phyloP scores from a whole-genome alignment of 345 rosid species.

The Syzygium aromaticum region DNA sequence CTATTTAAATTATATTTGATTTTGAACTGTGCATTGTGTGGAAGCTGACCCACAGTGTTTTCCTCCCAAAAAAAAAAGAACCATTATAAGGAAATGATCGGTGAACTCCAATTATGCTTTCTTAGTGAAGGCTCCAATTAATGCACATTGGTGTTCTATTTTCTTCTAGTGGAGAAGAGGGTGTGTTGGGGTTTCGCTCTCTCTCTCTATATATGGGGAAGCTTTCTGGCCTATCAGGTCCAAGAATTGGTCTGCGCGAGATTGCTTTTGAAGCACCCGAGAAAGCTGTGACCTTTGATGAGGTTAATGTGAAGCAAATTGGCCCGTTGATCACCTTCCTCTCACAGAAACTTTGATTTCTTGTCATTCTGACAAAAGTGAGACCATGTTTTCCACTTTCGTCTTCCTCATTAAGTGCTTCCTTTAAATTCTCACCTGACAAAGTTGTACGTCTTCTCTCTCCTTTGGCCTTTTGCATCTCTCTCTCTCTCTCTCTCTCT shows the following conservation, averaged over 20 bases:
- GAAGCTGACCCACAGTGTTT: background rate
- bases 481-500: background rate
- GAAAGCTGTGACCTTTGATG: background rate
- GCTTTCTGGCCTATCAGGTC: background rate
- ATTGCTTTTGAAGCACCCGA: background rate
- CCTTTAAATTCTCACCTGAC: background rate
- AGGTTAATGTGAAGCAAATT: background rate
- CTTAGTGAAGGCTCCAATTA: background rate
- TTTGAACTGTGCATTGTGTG: background rate
- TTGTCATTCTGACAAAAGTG: background rate
- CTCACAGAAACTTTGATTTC: background rate
- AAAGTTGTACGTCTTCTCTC: background rate
- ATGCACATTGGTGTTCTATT: background rate
- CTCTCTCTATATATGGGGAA: background rate
- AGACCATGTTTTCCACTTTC: background rate
- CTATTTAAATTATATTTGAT: background rate
- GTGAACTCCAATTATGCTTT: background rate
- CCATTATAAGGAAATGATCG: background rate
- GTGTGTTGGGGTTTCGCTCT: background rate
- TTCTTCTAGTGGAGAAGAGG: background rate
- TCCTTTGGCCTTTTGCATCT: background rate
- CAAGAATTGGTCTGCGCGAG: background rate
- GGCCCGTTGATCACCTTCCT: background rate
- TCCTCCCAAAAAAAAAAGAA: background rate
- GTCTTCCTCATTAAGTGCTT: background rate